Evolutionary conservation across 2,329 filamentous ascomycete species (phyloP).

Genomic region (Pseudovirgaria hyperparasitica): DNA sequence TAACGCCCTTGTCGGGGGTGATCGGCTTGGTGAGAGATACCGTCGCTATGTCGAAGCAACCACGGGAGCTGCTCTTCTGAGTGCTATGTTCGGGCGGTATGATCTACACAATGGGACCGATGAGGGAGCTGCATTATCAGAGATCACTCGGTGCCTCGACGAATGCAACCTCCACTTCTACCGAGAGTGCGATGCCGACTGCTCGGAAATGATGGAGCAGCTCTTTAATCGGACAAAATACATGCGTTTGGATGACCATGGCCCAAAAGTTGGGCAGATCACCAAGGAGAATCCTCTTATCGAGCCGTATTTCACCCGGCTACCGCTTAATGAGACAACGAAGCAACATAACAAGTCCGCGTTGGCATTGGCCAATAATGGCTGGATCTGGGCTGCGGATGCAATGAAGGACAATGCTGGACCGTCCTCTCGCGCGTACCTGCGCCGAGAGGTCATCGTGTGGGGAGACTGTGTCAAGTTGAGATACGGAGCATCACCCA

Average conservation of each 20-base stretch:
- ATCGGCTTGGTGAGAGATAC: constrained; percentile 70
- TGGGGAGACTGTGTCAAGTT: constrained; percentile 99
- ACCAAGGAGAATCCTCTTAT: constrained; percentile 67
- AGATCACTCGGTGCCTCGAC: constrained; percentile 52
- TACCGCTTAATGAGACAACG: constrained; percentile 68
- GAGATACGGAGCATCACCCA: constrained; percentile 65
- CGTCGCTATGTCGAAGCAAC: constrained; percentile 57
- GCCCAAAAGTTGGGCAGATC: constrained; percentile 74
- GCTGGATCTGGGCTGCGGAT: constrained; percentile 98
- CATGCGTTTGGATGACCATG: constrained; percentile 80
- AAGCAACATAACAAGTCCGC: constrained; percentile 63
- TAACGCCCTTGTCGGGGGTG: constrained; percentile 56
- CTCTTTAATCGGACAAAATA: constrained; percentile 93
- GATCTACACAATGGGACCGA: no score
- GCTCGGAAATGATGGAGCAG: constrained; percentile 74
- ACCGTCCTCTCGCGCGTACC: constrained; percentile 76
- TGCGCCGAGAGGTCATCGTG: constrained; percentile 90
- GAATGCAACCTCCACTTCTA: constrained; percentile 82
- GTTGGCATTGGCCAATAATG: constrained; percentile 82
- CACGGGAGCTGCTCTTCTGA: constrained; percentile 56
- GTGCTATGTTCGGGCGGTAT: constrained; percentile 56
- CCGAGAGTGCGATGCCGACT: constrained; percentile 78
- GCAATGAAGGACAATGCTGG: constrained; percentile 90
- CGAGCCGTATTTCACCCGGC: constrained; percentile 86
- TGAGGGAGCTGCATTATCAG: constrained; percentile 40